A percentile compares a stretch with the other conserved stretches of the same genome.
These are phyloP conservation scores for Berberis thunbergii DNA, from an alignment of 164 flowering plant species.

Conservation along the genomic window DNA sequence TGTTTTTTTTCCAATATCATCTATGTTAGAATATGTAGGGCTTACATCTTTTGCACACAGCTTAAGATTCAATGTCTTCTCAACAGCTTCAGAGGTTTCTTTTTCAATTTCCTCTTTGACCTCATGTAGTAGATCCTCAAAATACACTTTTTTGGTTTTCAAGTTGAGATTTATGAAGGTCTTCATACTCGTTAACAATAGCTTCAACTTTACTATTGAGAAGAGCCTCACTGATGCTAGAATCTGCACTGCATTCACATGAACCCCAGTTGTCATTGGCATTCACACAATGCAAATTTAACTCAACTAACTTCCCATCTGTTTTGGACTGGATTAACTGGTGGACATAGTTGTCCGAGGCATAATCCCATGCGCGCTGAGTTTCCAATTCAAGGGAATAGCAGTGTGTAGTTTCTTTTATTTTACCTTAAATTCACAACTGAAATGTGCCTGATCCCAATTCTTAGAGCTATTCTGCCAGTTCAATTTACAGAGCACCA, in stretches of 20 bases:
- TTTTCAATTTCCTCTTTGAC: constrained; percentile 63
- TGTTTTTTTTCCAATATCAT: no score
- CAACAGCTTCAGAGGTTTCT: constrained; percentile 50
- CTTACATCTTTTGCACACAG: constrained; percentile 53
- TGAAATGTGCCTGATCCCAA: no score
- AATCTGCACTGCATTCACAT: constrained; percentile 46
- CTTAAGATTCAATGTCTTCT: constrained; percentile 46
- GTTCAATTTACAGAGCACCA: no score
- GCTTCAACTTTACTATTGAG: constrained; percentile 76
- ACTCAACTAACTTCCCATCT: constrained; percentile 89
- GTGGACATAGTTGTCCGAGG: constrained; percentile 90
- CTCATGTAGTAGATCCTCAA: constrained; percentile 59
- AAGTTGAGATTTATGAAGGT: constrained; percentile 80
- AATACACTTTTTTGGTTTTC: constrained; percentile 81
- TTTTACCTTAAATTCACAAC: constrained; percentile 41
- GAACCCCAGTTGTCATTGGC: constrained; percentile 48
- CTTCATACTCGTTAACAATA: constrained; percentile 80
- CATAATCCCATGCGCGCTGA: constrained; percentile 95
- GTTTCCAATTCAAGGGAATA: constrained; percentile 95
- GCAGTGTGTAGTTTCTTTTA: constrained; percentile 94
- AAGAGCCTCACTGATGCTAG: constrained; percentile 54
- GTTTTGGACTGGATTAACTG: constrained; percentile 93
- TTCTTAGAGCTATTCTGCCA: no score
- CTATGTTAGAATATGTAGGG: constrained; percentile 1
- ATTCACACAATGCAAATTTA: constrained; percentile 55